phyloP scores from a whole-genome alignment of 345 rosid genomes.

The Gossypium ekmanianum region DNA sequence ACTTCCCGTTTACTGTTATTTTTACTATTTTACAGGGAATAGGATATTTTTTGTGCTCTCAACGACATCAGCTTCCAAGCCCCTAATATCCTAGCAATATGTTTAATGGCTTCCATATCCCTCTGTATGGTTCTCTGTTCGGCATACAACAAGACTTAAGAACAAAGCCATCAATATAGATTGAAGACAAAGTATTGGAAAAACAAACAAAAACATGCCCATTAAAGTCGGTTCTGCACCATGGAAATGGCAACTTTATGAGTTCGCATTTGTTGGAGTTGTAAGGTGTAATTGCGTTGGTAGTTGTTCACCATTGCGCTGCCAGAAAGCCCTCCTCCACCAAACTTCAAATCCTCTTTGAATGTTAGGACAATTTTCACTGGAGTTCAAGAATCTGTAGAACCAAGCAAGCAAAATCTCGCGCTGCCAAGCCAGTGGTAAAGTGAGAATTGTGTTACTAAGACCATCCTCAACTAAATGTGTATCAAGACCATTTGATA shows the following conservation, averaged over 20 bases:
- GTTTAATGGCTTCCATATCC: no score
- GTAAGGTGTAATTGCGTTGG: constrained; percentile 49
- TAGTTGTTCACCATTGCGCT: constrained; percentile 57
- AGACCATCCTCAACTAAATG: constrained; percentile 92
- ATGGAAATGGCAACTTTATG: constrained; percentile 11
- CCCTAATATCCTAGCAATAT: no score
- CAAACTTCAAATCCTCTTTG: constrained; percentile 92
- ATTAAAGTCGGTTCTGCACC: background rate
- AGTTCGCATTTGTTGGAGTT: constrained; percentile 45
- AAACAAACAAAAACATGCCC: constrained; percentile 17
- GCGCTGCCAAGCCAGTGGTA: constrained; percentile 89
- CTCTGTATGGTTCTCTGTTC: no score
- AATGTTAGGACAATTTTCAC: constrained; percentile 93
- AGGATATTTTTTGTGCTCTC: no score
- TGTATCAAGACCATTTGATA: constrained; percentile 80
- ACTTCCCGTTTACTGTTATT: no score
- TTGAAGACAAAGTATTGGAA: constrained; percentile 5
- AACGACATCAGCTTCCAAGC: no score
- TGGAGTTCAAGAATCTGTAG: constrained; percentile 73
- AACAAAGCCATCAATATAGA: constrained; percentile 9
- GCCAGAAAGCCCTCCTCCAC: constrained; percentile 98
- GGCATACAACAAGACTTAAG: no score
- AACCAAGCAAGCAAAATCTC: constrained; percentile 91
- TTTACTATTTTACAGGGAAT: no score
- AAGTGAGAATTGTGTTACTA: constrained; percentile 85